Percentiles rank a stretch among this genome's conserved stretches.
Conservation (phyloP, 139 green algal genomes). For the Volvox africanus region DNA sequence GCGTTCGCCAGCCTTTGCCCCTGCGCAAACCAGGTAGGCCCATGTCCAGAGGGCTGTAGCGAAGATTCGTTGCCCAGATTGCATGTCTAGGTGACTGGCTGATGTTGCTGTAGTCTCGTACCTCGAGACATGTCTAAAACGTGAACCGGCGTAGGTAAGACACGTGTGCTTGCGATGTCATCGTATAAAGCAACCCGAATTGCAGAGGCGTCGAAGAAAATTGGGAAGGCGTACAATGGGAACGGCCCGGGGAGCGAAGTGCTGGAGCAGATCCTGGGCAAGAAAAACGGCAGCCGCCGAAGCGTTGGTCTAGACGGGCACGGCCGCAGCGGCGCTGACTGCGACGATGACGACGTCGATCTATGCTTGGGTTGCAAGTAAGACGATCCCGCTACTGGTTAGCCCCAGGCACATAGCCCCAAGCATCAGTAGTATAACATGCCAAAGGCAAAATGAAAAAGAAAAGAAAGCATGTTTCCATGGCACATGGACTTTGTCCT, state of each 20-base stretch:
- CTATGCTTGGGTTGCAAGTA: conserved; percentile 11
- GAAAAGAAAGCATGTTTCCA: too few species aligned
- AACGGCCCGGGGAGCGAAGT: background rate
- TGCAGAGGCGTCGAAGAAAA: background rate
- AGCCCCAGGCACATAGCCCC: too few species aligned
- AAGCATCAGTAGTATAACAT: too few species aligned
- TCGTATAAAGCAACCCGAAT: background rate
- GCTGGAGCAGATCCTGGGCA: conserved; percentile 3
- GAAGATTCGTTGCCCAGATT: too few species aligned
- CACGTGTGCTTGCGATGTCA: background rate
- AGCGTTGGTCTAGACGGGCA: background rate
- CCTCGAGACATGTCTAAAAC: too few species aligned
- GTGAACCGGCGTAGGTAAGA: background rate
- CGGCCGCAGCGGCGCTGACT: background rate
- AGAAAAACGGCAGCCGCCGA: background rate
- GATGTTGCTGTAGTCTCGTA: too few species aligned
- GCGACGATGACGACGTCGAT: background rate
- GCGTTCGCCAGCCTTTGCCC: conserved; percentile 38
- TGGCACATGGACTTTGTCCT: too few species aligned
- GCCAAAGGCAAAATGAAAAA: too few species aligned
- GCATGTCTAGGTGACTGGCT: too few species aligned
- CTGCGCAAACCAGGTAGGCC: conserved; percentile 49
- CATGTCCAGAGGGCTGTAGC: too few species aligned
- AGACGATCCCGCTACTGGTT: too few species aligned
- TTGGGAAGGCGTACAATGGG: background rate